Evolutionary conservation across 768 basidiomycete genomes (phyloP).

Genomic region (Suillus subalutaceus): DNA sequence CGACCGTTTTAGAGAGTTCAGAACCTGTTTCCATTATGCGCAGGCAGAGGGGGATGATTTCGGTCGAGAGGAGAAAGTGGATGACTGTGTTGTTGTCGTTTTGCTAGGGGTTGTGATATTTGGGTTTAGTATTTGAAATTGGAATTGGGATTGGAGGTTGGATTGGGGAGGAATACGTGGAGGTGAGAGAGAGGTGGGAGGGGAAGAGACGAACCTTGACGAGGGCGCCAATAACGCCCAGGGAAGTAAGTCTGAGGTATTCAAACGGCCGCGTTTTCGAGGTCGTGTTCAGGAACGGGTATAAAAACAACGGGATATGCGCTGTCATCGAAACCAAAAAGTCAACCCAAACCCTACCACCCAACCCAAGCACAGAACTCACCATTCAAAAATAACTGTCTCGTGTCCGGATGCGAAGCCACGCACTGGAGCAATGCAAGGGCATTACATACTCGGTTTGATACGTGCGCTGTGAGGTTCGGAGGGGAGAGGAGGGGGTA

Average conservation of each 20-base stretch:
- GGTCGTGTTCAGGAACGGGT: conserved; percentile 98
- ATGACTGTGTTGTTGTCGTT: conserved; percentile 99
- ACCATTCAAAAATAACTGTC: conserved; percentile 95
- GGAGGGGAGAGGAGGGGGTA: conserved; percentile 96
- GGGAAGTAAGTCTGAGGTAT: conserved; percentile 96
- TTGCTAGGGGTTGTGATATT: conserved; percentile 61
- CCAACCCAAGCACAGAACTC: conserved; percentile 20
- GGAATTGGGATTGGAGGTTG: neutral
- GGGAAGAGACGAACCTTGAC: conserved; percentile 74
- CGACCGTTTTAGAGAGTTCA: conserved; percentile 97
- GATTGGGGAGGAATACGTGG: neutral
- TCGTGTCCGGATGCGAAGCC: conserved; percentile 94
- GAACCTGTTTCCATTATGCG: conserved; percentile 99
- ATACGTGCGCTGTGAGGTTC: conserved; percentile 94
- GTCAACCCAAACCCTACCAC: neutral
- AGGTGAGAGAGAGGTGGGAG: neutral
- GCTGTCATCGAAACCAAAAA: conserved; percentile 49
- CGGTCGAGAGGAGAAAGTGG: conserved; percentile 97
- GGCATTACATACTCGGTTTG: conserved; percentile 98
- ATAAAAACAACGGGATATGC: conserved; percentile 93
- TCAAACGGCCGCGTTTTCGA: conserved; percentile 99
- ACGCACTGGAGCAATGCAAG: conserved; percentile 97
- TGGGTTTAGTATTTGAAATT: neutral
- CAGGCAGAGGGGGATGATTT: conserved; percentile 98
- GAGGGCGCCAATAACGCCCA: conserved; percentile 98